Evolutionary conservation across 2,329 filamentous ascomycete genomes (phyloP), one percentile per base, ranked within the genome.

Genomic region (Pezicula rhizophila): DNA sequence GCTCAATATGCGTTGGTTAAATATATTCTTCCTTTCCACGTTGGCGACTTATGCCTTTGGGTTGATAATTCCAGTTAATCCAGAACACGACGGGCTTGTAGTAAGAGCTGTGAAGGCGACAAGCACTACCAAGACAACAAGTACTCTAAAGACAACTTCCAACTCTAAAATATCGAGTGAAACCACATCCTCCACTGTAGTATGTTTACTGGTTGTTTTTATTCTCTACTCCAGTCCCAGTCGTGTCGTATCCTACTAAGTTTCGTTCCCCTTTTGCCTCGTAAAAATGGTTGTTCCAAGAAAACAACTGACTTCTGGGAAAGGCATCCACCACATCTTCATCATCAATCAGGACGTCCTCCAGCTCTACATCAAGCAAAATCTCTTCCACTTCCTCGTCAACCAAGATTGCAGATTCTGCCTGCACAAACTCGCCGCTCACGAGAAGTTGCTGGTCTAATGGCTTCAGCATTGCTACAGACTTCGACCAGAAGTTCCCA

Each of bases 401-500:
- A 31, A 42, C 40, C 15, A 28, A 28, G 23, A 12, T 26, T 3
- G 11, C 18, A 1, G 40, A 42, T 31, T 26, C 40, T 5, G 15
- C 35, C 39, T 53, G 51, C 41, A 42, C 33, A 37, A 48, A 51
- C 44, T 28, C 33, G 2, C 48, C 48, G 3, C 41, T 47, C 31
- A 50, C 51, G 8, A 49, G 51, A 25, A 42, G 45, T 2, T 53
- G 51, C 25, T 53, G 45, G 51, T 44, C 45, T 2, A 40, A 40
- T 40, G 52, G 52, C 25, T 53, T 42, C 26, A 48, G 42, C 42
- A 53, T 48, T 37, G 48, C 47, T 6, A 53, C 51, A 15, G 48
- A 53, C 31, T 50, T 51, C 48, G 45, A 48, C 40, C 41, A 17
- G 7, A 34, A 25, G 8, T 50, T 42, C 18, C 51, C 48, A 5